A percentile compares a stretch with the other conserved stretches of the same genome.
Conservation (phyloP, 164 flowering plant genomes). For the Piper betle region DNA sequence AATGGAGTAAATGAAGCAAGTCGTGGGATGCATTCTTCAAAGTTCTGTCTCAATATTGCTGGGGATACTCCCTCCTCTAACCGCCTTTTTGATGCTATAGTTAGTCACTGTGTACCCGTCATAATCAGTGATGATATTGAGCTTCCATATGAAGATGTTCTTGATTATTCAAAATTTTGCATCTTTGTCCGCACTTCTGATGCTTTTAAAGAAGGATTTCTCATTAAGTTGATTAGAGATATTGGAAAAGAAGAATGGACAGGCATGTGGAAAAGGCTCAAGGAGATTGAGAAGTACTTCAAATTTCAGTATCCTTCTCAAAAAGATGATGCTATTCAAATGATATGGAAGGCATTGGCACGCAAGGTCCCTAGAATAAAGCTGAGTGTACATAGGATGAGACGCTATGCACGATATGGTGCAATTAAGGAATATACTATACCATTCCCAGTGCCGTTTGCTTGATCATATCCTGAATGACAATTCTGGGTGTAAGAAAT, state of each 20-base stretch:
- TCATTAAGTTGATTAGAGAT: slow-evolving; percentile 41
- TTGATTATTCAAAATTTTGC: slow-evolving; percentile 75
- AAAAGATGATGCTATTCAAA: slow-evolving; percentile 67
- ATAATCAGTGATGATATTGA: slow-evolving; percentile 81
- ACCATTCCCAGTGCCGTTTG: slow-evolving; percentile 4
- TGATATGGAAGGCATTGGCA: slow-evolving; percentile 79
- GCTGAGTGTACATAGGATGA: slow-evolving; percentile 33
- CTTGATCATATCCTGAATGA: not conserved
- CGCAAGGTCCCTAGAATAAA: slow-evolving; percentile 42
- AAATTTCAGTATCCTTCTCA: slow-evolving; percentile 60
- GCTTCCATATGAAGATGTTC: slow-evolving; percentile 82
- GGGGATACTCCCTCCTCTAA: slow-evolving; percentile 93
- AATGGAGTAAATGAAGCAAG: slow-evolving; percentile 45
- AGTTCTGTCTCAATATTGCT: slow-evolving; percentile 84
- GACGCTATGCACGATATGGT: slow-evolving; percentile 21
- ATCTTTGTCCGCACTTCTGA: slow-evolving; percentile 60
- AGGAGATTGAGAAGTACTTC: slow-evolving; percentile 39
- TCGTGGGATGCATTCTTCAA: slow-evolving; percentile 69
- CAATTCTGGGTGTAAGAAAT: not conserved
- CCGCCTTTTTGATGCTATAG: slow-evolving; percentile 81
- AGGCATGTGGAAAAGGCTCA: slow-evolving; percentile 47
- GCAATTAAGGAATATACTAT: not conserved
- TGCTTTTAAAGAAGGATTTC: slow-evolving; percentile 45
- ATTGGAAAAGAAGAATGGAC: slow-evolving; percentile 64
- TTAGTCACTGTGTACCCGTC: slow-evolving; percentile 85